Conservation (phyloP, 345 rosid genomes). For the Rhodamnia argentea region DNA sequence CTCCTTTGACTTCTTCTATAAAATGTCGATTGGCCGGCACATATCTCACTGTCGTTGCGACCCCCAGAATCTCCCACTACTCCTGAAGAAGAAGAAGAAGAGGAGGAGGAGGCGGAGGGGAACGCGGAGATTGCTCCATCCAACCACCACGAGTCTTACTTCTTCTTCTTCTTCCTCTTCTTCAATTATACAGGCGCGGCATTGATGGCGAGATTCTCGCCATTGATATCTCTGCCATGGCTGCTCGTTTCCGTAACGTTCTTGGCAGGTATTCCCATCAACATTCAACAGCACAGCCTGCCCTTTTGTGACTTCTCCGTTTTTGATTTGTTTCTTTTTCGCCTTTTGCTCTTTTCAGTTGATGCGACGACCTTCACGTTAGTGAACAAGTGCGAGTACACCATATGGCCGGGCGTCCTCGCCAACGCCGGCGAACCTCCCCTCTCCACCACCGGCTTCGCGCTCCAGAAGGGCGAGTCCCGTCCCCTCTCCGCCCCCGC, state of each 20-base stretch:
- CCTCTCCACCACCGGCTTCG: conserved; percentile 74
- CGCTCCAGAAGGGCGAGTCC: conserved; percentile 56
- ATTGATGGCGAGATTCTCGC: background rate
- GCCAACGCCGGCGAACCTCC: conserved; percentile 64
- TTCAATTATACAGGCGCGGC: background rate
- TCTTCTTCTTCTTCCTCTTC: background rate
- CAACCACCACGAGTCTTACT: background rate
- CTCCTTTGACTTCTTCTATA: background rate
- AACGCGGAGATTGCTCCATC: background rate
- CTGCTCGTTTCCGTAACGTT: background rate
- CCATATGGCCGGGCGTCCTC: conserved; percentile 85
- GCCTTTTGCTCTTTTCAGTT: conserved; percentile 13
- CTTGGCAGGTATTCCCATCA: background rate
- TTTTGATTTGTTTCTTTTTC: background rate
- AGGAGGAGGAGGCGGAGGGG: background rate
- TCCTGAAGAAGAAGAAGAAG: background rate
- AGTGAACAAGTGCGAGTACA: conserved; percentile 60
- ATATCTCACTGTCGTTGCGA: background rate
- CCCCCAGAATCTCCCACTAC: background rate
- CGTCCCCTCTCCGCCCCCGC: conserved; percentile 47
- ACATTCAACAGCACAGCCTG: background rate
- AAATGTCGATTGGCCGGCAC: background rate
- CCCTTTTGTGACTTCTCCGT: background rate
- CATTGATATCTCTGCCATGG: background rate
- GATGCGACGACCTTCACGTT: conserved; percentile 53